Conservation (phyloP, 2,329 filamentous ascomycete genomes). For the Paraconiothyrium brasiliense region DNA sequence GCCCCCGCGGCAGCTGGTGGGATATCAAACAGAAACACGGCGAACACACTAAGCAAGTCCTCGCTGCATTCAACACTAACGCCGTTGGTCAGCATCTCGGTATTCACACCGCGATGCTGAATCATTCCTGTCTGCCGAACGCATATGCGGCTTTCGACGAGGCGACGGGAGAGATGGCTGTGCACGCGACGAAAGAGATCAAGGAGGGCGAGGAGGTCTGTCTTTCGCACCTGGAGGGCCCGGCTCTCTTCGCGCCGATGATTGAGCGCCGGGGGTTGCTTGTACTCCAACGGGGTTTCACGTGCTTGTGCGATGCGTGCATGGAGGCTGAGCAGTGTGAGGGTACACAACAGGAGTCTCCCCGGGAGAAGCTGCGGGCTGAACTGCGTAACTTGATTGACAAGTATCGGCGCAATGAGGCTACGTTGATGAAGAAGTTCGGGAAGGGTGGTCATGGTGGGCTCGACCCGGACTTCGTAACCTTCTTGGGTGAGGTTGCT, state of each 20-base stretch:
- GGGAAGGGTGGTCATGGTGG: not conserved
- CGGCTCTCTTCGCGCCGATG: not conserved
- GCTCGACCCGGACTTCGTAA: not conserved
- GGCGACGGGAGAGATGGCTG: not conserved
- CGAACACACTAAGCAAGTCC: not conserved
- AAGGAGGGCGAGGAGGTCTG: not conserved
- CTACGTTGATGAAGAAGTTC: not conserved
- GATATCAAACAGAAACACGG: not conserved
- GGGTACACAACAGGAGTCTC: not conserved
- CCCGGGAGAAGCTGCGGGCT: not conserved
- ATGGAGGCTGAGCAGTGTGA: not conserved
- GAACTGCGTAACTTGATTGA: not conserved
- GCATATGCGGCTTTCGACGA: constrained; percentile 7
- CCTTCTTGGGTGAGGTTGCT: not conserved
- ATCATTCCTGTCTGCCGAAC: constrained; percentile 6
- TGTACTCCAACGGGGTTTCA: not conserved
- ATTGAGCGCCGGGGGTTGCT: not conserved
- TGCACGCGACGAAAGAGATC: constrained; percentile 1
- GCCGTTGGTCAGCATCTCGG: constrained; percentile 1
- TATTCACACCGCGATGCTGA: not conserved
- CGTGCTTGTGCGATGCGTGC: constrained; percentile 1
- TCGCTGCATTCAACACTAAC: not conserved
- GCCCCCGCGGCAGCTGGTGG: not conserved
- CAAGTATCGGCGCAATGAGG: not conserved
- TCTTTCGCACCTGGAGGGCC: not conserved